Conservation (phyloP, 768 basidiomycete species). For the Lentinula guzmanii region DNA sequence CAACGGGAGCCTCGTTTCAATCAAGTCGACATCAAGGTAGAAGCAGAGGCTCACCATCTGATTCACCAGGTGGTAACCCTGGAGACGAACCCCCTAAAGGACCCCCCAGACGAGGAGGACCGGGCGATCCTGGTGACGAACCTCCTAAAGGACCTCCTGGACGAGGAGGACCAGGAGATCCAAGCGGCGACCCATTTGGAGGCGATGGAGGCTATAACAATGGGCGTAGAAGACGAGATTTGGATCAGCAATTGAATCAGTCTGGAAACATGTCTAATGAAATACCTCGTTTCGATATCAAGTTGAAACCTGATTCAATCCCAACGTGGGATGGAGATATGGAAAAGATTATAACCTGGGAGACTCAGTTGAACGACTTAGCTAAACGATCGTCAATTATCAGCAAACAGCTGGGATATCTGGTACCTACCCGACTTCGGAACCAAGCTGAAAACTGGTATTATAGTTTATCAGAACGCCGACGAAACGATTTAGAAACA, state of each 20-base stretch:
- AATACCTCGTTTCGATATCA: conserved; percentile 1
- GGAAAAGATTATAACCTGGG: not conserved
- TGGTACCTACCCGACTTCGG: not conserved
- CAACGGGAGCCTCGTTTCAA: no score
- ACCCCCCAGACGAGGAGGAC: no score
- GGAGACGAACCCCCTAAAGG: no score
- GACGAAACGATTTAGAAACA: not conserved
- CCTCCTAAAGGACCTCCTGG: no score
- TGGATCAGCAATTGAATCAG: not conserved
- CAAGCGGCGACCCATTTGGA: no score
- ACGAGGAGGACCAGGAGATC: no score
- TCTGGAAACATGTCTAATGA: not conserved
- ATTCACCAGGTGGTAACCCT: no score
- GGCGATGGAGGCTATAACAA: not conserved
- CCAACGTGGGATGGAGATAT: not conserved
- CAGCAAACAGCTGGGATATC: not conserved
- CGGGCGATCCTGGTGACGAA: no score
- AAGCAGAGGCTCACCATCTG: no score
- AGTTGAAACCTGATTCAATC: conserved; percentile 1
- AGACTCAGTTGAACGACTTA: conserved; percentile 3
- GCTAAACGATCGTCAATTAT: not conserved
- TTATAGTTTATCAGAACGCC: not conserved
- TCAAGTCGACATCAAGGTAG: no score
- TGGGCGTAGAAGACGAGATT: not conserved
- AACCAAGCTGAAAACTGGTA: not conserved